Percentiles rank a stretch among this genome's conserved stretches.
Conservation (phyloP, 2,329 filamentous ascomycete species). For the Alternaria rosae region DNA sequence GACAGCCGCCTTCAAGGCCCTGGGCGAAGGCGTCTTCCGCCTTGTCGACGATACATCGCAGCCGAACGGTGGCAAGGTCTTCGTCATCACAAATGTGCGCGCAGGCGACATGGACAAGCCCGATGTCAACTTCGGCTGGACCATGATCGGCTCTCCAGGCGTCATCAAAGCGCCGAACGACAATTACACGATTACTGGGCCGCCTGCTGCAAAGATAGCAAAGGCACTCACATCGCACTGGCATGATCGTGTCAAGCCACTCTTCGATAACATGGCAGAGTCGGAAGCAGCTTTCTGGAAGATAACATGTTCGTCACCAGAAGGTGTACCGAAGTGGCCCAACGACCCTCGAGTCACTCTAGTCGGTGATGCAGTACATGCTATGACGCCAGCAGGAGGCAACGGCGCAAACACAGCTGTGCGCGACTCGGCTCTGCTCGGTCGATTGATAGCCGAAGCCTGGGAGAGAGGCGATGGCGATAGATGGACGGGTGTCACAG, state of each 20-base stretch:
- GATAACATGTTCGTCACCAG: slow-evolving; percentile 68
- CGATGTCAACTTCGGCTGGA: slow-evolving; percentile 68
- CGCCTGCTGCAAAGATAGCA: slow-evolving; percentile 65
- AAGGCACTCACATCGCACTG: slow-evolving; percentile 62
- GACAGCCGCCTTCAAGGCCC: slow-evolving; percentile 65
- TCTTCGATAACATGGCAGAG: slow-evolving; percentile 67
- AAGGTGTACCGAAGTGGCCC: slow-evolving; percentile 66
- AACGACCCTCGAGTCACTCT: slow-evolving; percentile 62
- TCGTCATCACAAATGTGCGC: slow-evolving; percentile 70
- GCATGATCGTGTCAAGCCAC: slow-evolving; percentile 63
- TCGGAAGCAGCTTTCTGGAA: slow-evolving; percentile 70
- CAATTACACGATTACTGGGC: slow-evolving; percentile 65
- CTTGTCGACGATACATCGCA: slow-evolving; percentile 58
- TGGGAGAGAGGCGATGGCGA: slow-evolving; percentile 30
- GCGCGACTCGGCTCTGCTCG: slow-evolving; percentile 52
- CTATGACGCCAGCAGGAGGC: slow-evolving; percentile 57
- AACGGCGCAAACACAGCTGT: slow-evolving; percentile 58
- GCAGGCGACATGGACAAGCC: slow-evolving; percentile 67
- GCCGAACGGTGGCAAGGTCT: slow-evolving; percentile 56
- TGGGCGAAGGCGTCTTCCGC: slow-evolving; percentile 70
- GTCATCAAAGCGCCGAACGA: slow-evolving; percentile 66
- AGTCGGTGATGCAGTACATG: slow-evolving; percentile 56
- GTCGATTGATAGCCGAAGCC: slow-evolving; percentile 46
- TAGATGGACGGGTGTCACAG: slow-evolving; percentile 45
- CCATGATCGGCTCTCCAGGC: slow-evolving; percentile 65